Evolutionary conservation across 2,329 filamentous ascomycete species (phyloP), one percentile per base, ranked within the genome.

Genomic region (Arthrobotrys pseudoclavata): DNA sequence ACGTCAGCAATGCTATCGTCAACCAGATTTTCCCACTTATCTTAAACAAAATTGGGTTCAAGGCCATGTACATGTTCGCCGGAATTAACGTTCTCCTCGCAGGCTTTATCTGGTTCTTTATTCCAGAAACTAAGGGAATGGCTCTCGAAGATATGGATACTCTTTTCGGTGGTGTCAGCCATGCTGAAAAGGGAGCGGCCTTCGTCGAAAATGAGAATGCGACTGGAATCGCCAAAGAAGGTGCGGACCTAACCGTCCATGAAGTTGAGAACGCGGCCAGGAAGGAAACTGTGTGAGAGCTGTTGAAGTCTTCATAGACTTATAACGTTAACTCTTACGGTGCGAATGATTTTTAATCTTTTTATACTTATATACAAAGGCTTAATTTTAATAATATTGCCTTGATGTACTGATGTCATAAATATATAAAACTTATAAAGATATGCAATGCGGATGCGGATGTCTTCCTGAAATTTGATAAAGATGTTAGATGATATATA

Each of bases 121-220:
- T 79, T 13, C 76, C 76, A 37, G 76, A 79, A 57, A 79, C 76
- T 26, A 79, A 79, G 52, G 66, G 66, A 20, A 83, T 88, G 0
- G 82, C 84, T 6, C 84, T 89, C 2, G 87, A 89, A 82, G 87
- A 88, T 84, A 88, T 88, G 80, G 87, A 88, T 76, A 83, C 84
- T 3, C 83, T 88, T 57, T 89, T 89, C 69, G 87, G 87, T 57
- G 87, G 87, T n/a, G 83, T 84, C 70, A 88, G 88, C 81, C 87
- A 89, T 78, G 85, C 87, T 29, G 85, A 87, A 81, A 86, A 86
- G 82, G 87, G 87, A 42, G 86, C 85, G 1, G 85, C 86, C 81
- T 84, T 88, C 76, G 80, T 85, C 20, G 69, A 68, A n/a, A 7
- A 50, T 4, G 61, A 68, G n/a, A 60, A 24, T 55, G 5, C 40